phyloP scores from a whole-genome alignment of 257 asterid genomes.

The Solanum gandarillasii region DNA sequence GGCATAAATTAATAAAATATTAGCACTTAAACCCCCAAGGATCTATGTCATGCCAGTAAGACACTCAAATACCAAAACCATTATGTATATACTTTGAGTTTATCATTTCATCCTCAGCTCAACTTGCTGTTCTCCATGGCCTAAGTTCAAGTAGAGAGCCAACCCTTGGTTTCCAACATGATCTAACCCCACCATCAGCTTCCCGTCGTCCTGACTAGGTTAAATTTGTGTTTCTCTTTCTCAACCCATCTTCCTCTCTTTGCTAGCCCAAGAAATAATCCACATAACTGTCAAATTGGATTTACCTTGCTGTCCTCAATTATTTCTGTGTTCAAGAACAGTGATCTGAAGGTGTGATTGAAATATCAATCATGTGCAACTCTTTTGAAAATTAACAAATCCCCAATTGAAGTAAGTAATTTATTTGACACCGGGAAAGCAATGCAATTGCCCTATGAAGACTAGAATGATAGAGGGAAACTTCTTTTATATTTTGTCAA shows the following conservation, averaged over 20 bases:
- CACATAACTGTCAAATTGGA: background rate
- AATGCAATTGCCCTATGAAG: background rate
- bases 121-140: background rate
- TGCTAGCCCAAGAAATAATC: background rate
- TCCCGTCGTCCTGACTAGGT: background rate
- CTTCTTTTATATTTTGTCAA: background rate
- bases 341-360: background rate
- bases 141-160: background rate
- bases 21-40: background rate
- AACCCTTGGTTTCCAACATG: background rate
- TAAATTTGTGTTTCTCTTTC: background rate
- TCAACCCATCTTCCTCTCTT: background rate
- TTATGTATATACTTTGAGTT: background rate
- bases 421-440: background rate
- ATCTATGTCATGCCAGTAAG: background rate
- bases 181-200: background rate
- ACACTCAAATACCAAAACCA: background rate
- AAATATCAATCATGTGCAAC: background rate
- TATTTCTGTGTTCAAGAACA: background rate
- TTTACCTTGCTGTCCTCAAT: background rate
- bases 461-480: background rate
- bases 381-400: background rate
- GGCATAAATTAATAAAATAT: background rate
- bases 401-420: background rate
- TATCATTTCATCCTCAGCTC: background rate